Evolutionary conservation across 2,329 filamentous ascomycete species (phyloP).

Genomic region (Colletotrichum australisinense): DNA sequence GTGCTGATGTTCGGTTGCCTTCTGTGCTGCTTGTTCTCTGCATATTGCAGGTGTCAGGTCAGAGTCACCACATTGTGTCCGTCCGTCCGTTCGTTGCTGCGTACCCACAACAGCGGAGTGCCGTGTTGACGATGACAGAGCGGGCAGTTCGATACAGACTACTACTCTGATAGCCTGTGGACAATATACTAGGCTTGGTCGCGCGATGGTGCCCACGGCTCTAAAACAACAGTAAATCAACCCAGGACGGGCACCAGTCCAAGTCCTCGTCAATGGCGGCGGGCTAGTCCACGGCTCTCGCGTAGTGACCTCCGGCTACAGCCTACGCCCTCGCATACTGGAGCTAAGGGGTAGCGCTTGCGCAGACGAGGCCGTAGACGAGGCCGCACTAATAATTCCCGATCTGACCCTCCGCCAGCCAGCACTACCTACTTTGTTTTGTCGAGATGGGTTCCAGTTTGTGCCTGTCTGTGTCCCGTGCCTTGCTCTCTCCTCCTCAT

Average conservation of each 20-base stretch:
- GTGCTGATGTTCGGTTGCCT: neutral
- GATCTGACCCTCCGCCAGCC: conserved; percentile 9
- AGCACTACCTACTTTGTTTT: neutral
- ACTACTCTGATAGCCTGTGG: neutral
- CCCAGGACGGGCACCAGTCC: conserved; percentile 18
- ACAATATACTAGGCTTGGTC: neutral
- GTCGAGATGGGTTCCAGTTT: neutral
- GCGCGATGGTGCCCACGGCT: conserved; percentile 3
- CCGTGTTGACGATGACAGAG: neutral
- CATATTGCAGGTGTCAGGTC: conserved; percentile 3
- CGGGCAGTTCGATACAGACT: neutral
- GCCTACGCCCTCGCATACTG: neutral
- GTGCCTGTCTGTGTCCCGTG: neutral
- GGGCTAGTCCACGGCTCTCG: conserved; percentile 8
- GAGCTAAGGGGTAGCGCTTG: neutral
- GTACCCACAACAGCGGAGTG: neutral
- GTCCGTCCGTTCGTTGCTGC: neutral
- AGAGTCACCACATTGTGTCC: neutral
- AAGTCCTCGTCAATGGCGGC: conserved; percentile 25
- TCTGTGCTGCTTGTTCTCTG: conserved; percentile 1
- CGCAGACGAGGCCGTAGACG: neutral
- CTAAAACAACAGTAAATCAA: conserved; percentile 12
- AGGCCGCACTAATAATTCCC: conserved; percentile 11
- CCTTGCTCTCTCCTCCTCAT: neutral
- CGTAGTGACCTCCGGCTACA: neutral